Evolutionary conservation across 2,329 filamentous ascomycete genomes (phyloP).

Genomic region (Sodiomyces alkalinus): DNA sequence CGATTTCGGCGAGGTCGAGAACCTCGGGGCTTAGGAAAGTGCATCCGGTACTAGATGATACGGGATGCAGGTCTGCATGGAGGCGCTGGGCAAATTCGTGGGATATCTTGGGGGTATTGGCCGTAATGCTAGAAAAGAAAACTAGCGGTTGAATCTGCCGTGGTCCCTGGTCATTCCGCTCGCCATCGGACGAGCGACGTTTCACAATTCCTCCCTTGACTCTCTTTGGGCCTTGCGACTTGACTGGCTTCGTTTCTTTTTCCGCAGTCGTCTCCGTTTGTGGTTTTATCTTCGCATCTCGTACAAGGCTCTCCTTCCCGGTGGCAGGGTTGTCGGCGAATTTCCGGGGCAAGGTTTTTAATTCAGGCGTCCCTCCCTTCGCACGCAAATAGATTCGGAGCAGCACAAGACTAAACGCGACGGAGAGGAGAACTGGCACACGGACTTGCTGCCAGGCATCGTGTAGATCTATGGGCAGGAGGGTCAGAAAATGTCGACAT

Average conservation of each 20-base stretch:
- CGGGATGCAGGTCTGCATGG: conserved; percentile 31
- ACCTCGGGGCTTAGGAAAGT: conserved; percentile 44
- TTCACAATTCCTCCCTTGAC: conserved; percentile 27
- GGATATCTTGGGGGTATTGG: conserved; percentile 62
- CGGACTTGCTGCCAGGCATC: conserved; percentile 8
- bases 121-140: conserved; percentile 84
- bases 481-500: neutral
- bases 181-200: conserved; percentile 2
- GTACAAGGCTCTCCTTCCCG: conserved; percentile 4
- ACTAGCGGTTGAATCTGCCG: conserved; percentile 55
- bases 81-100: conserved; percentile 45
- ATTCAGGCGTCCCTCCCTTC: conserved; percentile 4
- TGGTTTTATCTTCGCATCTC: conserved; percentile 7
- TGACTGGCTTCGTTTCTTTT: conserved; percentile 7
- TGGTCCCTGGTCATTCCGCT: conserved; percentile 13
- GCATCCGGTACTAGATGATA: conserved; percentile 21
- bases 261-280: neutral
- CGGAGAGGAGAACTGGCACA: conserved; percentile 6
- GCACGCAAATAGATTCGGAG: conserved; percentile 8
- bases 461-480: conserved; percentile 4
- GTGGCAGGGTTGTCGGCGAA: conserved; percentile 4
- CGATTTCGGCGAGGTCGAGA: conserved; percentile 69
- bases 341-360: conserved; percentile 5
- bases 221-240: conserved; percentile 28
- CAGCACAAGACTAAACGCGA: conserved; percentile 4